Base-by-base conservation (phyloP, 2,329 filamentous ascomycete genomes). In the Ampelomyces quisqualis region DNA sequence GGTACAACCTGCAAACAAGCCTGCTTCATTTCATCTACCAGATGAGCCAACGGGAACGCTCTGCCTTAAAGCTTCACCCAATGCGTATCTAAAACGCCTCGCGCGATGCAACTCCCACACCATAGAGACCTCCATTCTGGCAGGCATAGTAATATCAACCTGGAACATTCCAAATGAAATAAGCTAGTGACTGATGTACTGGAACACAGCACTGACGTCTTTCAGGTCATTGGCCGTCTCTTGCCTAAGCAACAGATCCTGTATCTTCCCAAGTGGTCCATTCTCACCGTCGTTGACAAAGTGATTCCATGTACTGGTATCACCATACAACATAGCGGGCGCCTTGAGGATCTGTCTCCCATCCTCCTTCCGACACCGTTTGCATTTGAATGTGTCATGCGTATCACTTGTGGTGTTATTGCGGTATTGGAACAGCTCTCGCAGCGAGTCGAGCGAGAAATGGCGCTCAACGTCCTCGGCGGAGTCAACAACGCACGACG, bases 261-360 rank as follows among this genome's bases (percentile, higher is more conserved):
- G 91, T 44, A 98, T 98, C 45, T 80, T 78, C 50, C 81, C 79
- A 62, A 98, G 70, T 0, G 81, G 84, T 0, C 81, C 81, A 5
- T 73, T 71, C 51, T 78, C 78, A 3, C 80, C 81, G 48, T 84
- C 80, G 58, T 95, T 96, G 29, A 86, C 80, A 70, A 96, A 95
- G 69, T 98, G 93, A 62, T 98, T 98, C 93, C 93, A 98, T n/a
- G 89, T 91, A 70, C 90, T 97, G 15, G 93, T 97, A 62, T 98
- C 93, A 37, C 93, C 93, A 62, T 98, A 98, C 45, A 98, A 73
- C 85, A 97, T 91, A 1, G 93, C 93, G 3, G 87, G 87, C 1
- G 91, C 89, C 68, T 96, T 97, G 62, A 96, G 80, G 49, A 80
- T 81, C 70, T 98, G 93, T 47, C 79, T 85, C 1, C 91, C 91